Base-by-base conservation (phyloP, 805 yeast genomes). In the Lipomyces sp. region DNA sequence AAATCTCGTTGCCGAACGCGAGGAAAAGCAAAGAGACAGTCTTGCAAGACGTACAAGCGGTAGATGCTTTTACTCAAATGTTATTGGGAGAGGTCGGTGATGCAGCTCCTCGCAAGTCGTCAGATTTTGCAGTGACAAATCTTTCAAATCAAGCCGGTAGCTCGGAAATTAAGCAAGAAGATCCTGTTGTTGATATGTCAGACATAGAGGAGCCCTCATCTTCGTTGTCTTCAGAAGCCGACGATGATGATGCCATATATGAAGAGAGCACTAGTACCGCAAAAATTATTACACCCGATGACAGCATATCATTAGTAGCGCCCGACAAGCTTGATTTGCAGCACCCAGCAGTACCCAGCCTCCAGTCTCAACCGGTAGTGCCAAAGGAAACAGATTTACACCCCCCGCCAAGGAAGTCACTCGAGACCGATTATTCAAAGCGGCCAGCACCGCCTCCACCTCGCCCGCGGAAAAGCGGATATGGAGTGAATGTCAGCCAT, bases 401-500 rank as follows among this genome's bases (percentile, higher is more conserved):
- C 18, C 63, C 65, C 6, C 42, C 62, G 18, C 48, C 48, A 2
- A 45, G 60, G n/a, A 51, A 24, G 32, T 39, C 64, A 6, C 57
- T 57, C 8, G 66, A 63, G 55, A 8, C 54, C 4, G 59, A 35
- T 30, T 11, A 42, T 2, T 24, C 53, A 4, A 60, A 64, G 13
- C 69, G 65, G 18, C 64, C 64, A 6, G 63, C 69, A 10, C 70
- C 70, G 13, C 70, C 70, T 18, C 70, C 70, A 33, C 70, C 70
- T 7, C 63, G 57, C 33, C 65, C 69, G 2, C 60, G 70, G 35
- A 60, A 57, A 18, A 55, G 53, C 10, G 60, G 48, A 13, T n/a
- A 24, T 29, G 37, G 58, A 13, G 30, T 39, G 24, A 32, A 32
- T 34, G 11, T 8, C 29, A 30, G 34, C 50, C 15, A 10, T 57